These are phyloP conservation scores for Graphiopsis chlorocephala DNA, from an alignment of 2,329 filamentous ascomycete species.

Conservation along the genomic window DNA sequence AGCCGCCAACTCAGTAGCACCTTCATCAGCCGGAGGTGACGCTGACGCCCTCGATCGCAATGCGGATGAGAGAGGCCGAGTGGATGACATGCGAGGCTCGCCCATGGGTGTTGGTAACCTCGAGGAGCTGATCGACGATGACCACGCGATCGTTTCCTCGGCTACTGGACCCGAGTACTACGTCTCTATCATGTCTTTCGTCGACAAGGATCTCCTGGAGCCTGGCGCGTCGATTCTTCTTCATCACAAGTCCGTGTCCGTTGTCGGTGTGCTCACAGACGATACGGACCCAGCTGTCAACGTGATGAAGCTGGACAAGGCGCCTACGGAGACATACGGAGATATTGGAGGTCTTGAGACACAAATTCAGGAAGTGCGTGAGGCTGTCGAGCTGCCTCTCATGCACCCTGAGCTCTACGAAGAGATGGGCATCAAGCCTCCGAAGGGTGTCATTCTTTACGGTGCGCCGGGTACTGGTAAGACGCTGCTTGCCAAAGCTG, in stretches of 20 bases:
- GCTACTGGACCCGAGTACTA: conserved; percentile 98
- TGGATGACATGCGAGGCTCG: conserved; percentile 97
- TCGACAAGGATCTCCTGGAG: conserved; percentile 97
- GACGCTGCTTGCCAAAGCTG: conserved; percentile 91
- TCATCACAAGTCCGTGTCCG: conserved; percentile 96
- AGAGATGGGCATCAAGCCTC: conserved; percentile 99
- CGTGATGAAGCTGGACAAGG: conserved; percentile 99
- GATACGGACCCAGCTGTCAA: conserved; percentile 93
- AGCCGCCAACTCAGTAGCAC: conserved; percentile 67
- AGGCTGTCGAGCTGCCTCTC: conserved; percentile 92
- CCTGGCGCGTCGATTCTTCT: conserved; percentile 92
- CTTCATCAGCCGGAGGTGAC: conserved; percentile 59
- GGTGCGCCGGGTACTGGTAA: conserved; percentile 96
- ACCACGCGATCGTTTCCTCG: conserved; percentile 97
- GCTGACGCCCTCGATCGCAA: conserved; percentile 79
- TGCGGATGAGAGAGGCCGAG: conserved; percentile 88
- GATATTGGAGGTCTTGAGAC: conserved; percentile 94
- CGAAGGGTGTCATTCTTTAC: conserved; percentile 98
- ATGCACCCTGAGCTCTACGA: conserved; percentile 97
- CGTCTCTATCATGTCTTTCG: conserved; percentile 99
- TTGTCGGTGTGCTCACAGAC: conserved; percentile 94
- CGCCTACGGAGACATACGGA: conserved; percentile 94
- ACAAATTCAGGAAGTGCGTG: conserved; percentile 96
- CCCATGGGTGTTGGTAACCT: conserved; percentile 98
- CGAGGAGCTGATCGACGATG: conserved; percentile 98